Evolutionary conservation across 2,329 filamentous ascomycete species (phyloP).

Genomic region (Clonostachys sp.): DNA sequence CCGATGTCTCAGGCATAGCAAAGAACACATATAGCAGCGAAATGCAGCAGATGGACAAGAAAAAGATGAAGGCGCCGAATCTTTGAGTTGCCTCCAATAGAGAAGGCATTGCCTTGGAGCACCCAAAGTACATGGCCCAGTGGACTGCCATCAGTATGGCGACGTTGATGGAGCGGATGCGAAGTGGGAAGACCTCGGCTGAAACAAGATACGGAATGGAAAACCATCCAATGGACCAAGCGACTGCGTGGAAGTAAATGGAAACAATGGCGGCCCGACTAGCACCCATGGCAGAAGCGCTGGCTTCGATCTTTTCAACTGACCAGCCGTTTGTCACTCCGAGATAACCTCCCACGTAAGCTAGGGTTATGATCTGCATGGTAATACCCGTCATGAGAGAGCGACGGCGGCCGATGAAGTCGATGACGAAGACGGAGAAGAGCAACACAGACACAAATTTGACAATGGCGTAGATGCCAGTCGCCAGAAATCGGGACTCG

Average conservation of each 20-base stretch:
- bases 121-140: conserved; percentile 27
- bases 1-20: conserved; percentile 22
- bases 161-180: conserved; percentile 31
- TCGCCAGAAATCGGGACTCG: conserved; percentile 14
- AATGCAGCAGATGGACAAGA: conserved; percentile 14
- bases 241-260: conserved; percentile 36
- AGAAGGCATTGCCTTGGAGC: conserved; percentile 23
- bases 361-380: conserved; percentile 20
- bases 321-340: conserved; percentile 17
- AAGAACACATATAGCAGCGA: conserved; percentile 23
- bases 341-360: conserved; percentile 20
- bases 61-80: conserved; percentile 22
- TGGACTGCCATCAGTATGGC: conserved; percentile 38
- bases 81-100: conserved; percentile 20
- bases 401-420: conserved; percentile 20
- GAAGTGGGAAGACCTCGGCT: conserved; percentile 35
- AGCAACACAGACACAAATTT: conserved; percentile 18
- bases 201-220: conserved; percentile 37
- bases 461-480: conserved; percentile 15
- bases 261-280: conserved; percentile 31
- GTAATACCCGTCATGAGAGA: conserved; percentile 24
- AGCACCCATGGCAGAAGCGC: conserved; percentile 16
- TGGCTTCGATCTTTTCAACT: conserved; percentile 6
- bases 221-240: conserved; percentile 42
- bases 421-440: conserved; percentile 19